Evolutionary conservation across 495 filamentous ascomycete genomes (phyloP).

Genomic region (Trichocladium uniseriatum): DNA sequence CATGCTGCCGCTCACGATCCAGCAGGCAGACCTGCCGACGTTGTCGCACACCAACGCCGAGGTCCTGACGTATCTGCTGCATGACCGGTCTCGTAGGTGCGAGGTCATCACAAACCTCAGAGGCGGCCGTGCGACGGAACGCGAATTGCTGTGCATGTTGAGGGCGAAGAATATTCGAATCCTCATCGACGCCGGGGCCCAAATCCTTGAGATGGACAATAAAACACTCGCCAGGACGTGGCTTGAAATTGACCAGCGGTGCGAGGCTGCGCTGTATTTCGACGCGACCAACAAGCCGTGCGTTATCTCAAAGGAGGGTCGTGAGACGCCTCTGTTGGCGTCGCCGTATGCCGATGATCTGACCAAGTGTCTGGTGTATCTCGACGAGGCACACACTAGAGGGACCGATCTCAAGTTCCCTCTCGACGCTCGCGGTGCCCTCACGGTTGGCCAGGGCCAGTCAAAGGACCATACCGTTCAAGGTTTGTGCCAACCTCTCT

Average conservation of each 20-base stretch:
- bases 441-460: conserved; percentile 40
- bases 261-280: conserved; percentile 30
- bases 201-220: conserved; percentile 41
- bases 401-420: conserved; percentile 45
- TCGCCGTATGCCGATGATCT: conserved; percentile 39
- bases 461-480: conserved; percentile 45
- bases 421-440: conserved; percentile 29
- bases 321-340: conserved; percentile 27
- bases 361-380: conserved; percentile 35
- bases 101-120: conserved; percentile 21
- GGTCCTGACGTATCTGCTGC: conserved; percentile 43
- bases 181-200: conserved; percentile 44
- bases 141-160: conserved; percentile 28
- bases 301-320: conserved; percentile 25
- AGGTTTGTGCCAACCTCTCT: conserved; percentile 7
- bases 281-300: conserved; percentile 33
- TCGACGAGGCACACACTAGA: conserved; percentile 42
- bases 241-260: conserved; percentile 31
- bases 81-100: conserved; percentile 35
- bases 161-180: conserved; percentile 26
- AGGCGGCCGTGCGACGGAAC: conserved; percentile 29
- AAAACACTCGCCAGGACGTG: conserved; percentile 36
- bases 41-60: conserved; percentile 45
- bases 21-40: conserved; percentile 40
- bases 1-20: conserved; percentile 44